Base-by-base conservation (phyloP, 441 rosid species). In the Eruca vesicaria region DNA sequence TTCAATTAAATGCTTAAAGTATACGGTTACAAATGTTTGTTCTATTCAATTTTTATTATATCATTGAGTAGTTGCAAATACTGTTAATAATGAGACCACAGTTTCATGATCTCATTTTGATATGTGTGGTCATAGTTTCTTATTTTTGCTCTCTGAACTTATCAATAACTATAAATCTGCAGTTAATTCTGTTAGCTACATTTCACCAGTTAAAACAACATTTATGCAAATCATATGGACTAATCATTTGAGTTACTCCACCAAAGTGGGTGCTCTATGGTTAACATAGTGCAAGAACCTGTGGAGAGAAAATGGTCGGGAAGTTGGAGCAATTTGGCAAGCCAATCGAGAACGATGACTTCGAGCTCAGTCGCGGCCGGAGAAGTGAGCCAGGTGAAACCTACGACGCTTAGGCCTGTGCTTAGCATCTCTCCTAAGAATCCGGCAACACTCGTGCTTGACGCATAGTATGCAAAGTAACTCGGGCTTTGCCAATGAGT, bases 401-500 rank as follows among this genome's bases (percentile, higher is more conserved):
- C 94, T 55, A 87, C 86, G 32, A 92, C 87, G 71, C 83, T 88
- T 15, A 94, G 73, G 80, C 92, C 97, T 67, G 94, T 88, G 41
- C 84, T 88, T 23, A 94, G 91, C 97, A 94, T 94, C 81, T 92
- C 97, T 57, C 97, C 98, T 80, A 94, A 68, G 73, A 94, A 90
- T 32, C 97, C 97, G 0, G 95, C 97, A 33, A 90, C 82, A 43
- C 97, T 94, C 41, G 92, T 83, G 59, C 87, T 94, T 6, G 97
- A 80, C 64, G 97, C 94, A 76, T 69, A 90, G 73, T 91, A 94
- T 0, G 94, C 97, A 61, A 92, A 94, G 66, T 71, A 90, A 65
- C 84, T 87, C 3, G 97, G 97, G 63, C 92, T 94, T 78, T 89
- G 95, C 98, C 98, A 94, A 69, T 94, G 97, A 10, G 98, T 92